phyloP scores from a whole-genome alignment of 2,329 filamentous ascomycete genomes.

The Talaromyces amestolkiae region DNA sequence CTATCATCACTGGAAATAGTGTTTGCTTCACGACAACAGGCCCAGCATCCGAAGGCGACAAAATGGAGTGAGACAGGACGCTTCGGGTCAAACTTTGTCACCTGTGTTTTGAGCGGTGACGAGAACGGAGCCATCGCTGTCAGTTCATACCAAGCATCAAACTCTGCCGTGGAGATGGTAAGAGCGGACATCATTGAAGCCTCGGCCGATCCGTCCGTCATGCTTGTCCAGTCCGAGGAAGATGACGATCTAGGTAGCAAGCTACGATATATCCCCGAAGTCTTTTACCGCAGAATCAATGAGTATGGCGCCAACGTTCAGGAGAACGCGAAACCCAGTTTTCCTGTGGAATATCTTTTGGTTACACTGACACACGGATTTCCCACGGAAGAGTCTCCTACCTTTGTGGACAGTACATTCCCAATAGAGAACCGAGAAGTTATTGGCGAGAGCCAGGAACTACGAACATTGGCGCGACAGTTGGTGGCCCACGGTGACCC shows the following conservation, averaged over 20 bases:
- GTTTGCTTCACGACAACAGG: slow-evolving; percentile 85
- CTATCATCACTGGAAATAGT: slow-evolving; percentile 88
- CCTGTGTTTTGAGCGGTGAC: slow-evolving; percentile 92
- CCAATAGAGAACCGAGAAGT: slow-evolving; percentile 88
- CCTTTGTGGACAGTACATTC: slow-evolving; percentile 71
- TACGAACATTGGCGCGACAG: slow-evolving; percentile 64
- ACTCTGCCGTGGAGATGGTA: slow-evolving; percentile 95
- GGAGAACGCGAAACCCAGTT: slow-evolving; percentile 93
- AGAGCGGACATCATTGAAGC: slow-evolving; percentile 91
- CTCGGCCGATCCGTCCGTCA: slow-evolving; percentile 85
- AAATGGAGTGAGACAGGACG: slow-evolving; percentile 96
- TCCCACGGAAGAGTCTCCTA: slow-evolving; percentile 72
- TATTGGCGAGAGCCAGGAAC: slow-evolving; percentile 82
- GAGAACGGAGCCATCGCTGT: slow-evolving; percentile 84
- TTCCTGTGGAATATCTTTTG: slow-evolving; percentile 93
- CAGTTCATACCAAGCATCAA: slow-evolving; percentile 90
- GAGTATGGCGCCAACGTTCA: slow-evolving; percentile 96
- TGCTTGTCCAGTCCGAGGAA: slow-evolving; percentile 91
- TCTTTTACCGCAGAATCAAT: slow-evolving; percentile 93
- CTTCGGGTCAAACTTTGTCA: slow-evolving; percentile 96
- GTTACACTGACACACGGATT: slow-evolving; percentile 97
- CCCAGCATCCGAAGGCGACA: slow-evolving; percentile 80
- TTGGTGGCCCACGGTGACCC: slow-evolving; percentile 65
- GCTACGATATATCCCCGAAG: slow-evolving; percentile 89
- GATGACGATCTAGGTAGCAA: slow-evolving; percentile 68